Evolutionary conservation across 495 filamentous ascomycete species (phyloP).

Genomic region (Neurospora sp.): DNA sequence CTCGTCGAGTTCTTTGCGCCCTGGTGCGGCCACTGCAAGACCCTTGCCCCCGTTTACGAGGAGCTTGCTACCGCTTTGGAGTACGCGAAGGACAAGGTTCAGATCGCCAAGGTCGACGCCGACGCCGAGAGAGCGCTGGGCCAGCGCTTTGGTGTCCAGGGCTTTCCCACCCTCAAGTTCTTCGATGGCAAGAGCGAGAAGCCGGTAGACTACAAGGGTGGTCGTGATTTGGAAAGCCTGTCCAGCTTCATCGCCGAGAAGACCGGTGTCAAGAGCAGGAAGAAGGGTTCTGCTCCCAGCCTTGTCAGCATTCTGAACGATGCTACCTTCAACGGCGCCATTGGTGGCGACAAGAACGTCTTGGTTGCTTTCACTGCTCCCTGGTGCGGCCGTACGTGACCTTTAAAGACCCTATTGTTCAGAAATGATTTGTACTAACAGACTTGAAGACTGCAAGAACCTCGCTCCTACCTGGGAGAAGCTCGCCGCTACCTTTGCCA

Average conservation of each 20-base stretch:
- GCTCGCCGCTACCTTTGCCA: slow-evolving; percentile 70
- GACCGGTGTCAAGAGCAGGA: slow-evolving; percentile 71
- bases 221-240: slow-evolving; percentile 81
- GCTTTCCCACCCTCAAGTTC: slow-evolving; percentile 95
- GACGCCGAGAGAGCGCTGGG: slow-evolving; percentile 79
- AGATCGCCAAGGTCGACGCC: slow-evolving; percentile 89
- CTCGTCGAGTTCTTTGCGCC: slow-evolving; percentile 98
- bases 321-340: slow-evolving; percentile 57
- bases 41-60: slow-evolving; percentile 86
- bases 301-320: slow-evolving; percentile 74
- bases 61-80: slow-evolving; percentile 71
- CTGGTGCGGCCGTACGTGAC: slow-evolving; percentile 90
- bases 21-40: slow-evolving; percentile 99
- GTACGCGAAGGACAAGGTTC: slow-evolving; percentile 68
- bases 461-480: slow-evolving; percentile 88
- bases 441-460: slow-evolving; percentile 78
- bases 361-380: slow-evolving; percentile 94
- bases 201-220: slow-evolving; percentile 76
- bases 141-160: slow-evolving; percentile 76
- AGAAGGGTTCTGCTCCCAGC: slow-evolving; percentile 55
- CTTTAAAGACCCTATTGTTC: neutral
- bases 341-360: slow-evolving; percentile 83
- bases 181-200: slow-evolving; percentile 93
- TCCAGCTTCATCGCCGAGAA: slow-evolving; percentile 74
- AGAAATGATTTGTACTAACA: slow-evolving; percentile 16